These are phyloP conservation scores for Russula virescens DNA, from an alignment of 768 basidiomycete genomes.

Conservation along the genomic window DNA sequence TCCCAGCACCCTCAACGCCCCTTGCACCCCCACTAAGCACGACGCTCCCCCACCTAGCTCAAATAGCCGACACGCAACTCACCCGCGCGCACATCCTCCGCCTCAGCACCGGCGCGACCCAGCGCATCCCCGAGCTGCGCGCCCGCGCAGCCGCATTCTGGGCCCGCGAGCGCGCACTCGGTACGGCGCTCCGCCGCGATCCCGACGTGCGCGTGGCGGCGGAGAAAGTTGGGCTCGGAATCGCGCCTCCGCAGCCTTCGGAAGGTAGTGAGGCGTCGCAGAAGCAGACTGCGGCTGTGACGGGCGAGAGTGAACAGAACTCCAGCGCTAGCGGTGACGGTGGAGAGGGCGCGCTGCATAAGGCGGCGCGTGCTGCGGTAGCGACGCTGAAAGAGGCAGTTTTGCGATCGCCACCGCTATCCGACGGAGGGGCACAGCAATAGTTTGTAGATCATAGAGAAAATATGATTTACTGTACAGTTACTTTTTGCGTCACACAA, in stretches of 20 bases:
- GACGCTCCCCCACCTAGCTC: neutral
- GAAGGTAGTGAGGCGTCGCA: no score
- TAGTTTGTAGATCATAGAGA: neutral
- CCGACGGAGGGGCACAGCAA: neutral
- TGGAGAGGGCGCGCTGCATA: constrained; percentile 9
- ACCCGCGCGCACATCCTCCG: constrained; percentile 14
- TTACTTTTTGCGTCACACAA: neutral
- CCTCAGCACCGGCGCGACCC: neutral
- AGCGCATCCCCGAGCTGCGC: constrained; percentile 16
- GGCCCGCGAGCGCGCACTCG: constrained; percentile 9
- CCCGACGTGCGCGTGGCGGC: constrained; percentile 18
- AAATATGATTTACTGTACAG: neutral
- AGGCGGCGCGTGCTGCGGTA: neutral
- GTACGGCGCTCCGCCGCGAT: constrained; percentile 13
- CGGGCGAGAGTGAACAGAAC: neutral
- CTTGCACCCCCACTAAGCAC: neutral
- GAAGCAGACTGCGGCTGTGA: no score
- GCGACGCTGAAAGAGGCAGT: constrained; percentile 2
- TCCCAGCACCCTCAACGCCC: constrained; percentile 2
- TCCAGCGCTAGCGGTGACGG: neutral
- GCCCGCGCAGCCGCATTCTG: constrained; percentile 13
- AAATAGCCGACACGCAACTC: constrained; percentile 9
- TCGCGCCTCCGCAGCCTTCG: neutral
- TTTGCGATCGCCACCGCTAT: neutral
- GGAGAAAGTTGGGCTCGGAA: constrained; percentile 1